Percentiles rank a stretch among this genome's conserved stretches.
Evolutionary conservation across 2,329 filamentous ascomycete genomes (phyloP).

Genomic region (Botrytis paeoniae): DNA sequence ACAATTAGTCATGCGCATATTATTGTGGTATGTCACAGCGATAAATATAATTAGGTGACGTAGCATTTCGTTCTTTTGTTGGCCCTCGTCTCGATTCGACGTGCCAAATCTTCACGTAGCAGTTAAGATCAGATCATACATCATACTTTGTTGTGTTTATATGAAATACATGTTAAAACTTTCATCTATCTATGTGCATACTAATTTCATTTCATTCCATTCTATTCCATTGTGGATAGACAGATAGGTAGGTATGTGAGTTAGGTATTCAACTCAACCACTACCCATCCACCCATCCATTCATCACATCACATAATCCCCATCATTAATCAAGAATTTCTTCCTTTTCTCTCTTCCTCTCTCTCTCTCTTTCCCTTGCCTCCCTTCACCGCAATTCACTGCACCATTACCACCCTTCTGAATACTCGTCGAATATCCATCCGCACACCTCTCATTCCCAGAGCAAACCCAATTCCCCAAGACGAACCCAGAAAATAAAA

Average conservation of each 20-base stretch:
- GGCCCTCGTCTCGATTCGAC: neutral
- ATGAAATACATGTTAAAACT: neutral
- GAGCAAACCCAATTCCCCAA: neutral
- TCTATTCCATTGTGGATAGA: neutral
- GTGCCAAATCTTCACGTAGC: neutral
- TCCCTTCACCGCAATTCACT: neutral
- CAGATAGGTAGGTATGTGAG: neutral
- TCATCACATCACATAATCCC: neutral
- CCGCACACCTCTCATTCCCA: neutral
- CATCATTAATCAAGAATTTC: neutral
- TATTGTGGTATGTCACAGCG: neutral
- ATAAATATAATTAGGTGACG: neutral
- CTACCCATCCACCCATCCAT: neutral
- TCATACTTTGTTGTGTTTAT: neutral
- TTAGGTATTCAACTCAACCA: neutral
- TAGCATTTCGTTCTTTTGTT: neutral
- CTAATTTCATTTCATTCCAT: neutral
- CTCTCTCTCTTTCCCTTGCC: accelerated
- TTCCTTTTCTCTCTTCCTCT: neutral
- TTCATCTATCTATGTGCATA: neutral
- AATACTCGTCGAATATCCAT: neutral
- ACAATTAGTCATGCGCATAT: neutral
- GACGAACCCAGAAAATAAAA: neutral
- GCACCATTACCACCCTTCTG: neutral
- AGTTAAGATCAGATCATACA: neutral